phyloP scores from a whole-genome alignment of 148 eudicot genomes.

The Dianthus caryophyllus region DNA sequence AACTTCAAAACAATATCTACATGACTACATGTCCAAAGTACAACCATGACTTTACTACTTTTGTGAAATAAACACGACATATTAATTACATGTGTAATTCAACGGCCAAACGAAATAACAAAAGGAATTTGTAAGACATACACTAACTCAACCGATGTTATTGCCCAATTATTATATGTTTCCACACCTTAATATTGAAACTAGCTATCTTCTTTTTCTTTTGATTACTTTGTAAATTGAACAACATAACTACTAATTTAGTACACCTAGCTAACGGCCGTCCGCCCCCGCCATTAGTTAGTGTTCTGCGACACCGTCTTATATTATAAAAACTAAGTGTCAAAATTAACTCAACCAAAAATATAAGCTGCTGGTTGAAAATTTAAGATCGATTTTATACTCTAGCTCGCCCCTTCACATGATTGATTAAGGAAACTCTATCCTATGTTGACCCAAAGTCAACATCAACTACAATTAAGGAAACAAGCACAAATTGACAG shows the following conservation, averaged over 20 bases:
- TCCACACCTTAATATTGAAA: not conserved
- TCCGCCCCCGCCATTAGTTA: too few relatives aligned
- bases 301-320: too few relatives aligned
- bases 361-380: too few relatives aligned
- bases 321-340: too few relatives aligned
- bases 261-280: too few relatives aligned
- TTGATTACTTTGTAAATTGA: not conserved
- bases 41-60: not conserved
- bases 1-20: not conserved
- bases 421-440: too few relatives aligned
- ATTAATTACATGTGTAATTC: not conserved
- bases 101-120: slow-evolving; percentile 2
- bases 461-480: too few relatives aligned
- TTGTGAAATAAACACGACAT: not conserved
- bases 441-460: too few relatives aligned
- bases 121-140: slow-evolving; percentile 9
- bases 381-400: too few relatives aligned
- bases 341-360: too few relatives aligned
- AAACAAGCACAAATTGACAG: too few relatives aligned
- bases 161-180: not conserved
- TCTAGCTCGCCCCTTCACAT: too few relatives aligned
- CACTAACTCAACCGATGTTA: slow-evolving; percentile 9
- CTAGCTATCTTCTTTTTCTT: not conserved
- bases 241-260: not conserved
- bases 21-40: not conserved